Evolutionary conservation across 306 rosid genomes (phyloP), one percentile per base, ranked within the genome.

Genomic region (Leucaena leucocephala): DNA sequence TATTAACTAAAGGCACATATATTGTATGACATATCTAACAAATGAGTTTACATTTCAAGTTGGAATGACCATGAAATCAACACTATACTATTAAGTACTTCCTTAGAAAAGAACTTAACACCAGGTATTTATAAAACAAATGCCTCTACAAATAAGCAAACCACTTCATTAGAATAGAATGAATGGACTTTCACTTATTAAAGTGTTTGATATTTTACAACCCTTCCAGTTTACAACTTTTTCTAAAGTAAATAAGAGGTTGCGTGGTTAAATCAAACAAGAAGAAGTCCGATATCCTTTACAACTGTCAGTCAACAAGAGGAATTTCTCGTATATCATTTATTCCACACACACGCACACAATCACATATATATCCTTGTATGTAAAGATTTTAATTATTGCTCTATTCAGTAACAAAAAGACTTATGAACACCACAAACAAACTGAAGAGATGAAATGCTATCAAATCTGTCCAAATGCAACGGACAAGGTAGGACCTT

Each of bases 381-480:
- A 50, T 8, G 63, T 35, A 36, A 50, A 9, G 46, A 71, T 50
- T 49, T 71, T 50, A 54, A 39, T 73, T 55, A 55, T 19, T 55
- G 54, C 12, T 55, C 67, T 19, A 46, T 39, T 36, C 38, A 19
- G 66, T 40, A 7, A 54, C 27, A 8, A 3, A 52, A 55, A 55
- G 19, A 55, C 4, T 55, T 8, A 55, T 19, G 27, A 54, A 54
- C 10, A 2, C 4, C 19, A n/a, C 9, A 36, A 72, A 11, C 46
- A 72, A 55, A 36, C 65, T 8, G 1, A 38, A 72, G 76, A 11
- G 11, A 38, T 50, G 6, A 5, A 6, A 3, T 35, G 65, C 64
- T 10, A 17, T 52, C 35, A 72, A 52, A 52, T 19, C 77, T 72
- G 66, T 72, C 77, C 46, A 54, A 36, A 54, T 50, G 64, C 36